A percentile compares a stretch with the other conserved stretches of the same genome.
Conservation (phyloP, 2,329 filamentous ascomycete genomes). For the Ciborinia camelliae region DNA sequence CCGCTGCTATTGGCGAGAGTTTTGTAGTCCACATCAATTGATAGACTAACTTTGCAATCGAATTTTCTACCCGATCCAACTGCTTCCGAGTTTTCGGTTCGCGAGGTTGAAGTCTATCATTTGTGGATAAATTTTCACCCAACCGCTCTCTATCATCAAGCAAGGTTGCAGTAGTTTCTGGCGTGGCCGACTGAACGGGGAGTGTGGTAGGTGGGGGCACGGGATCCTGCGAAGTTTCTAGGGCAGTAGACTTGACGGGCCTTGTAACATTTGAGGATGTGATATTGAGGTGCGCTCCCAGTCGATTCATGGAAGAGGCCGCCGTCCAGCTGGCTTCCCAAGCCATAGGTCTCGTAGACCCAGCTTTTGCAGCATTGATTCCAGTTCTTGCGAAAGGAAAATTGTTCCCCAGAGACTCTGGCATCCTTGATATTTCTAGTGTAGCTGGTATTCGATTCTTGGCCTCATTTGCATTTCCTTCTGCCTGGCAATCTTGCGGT, state of each 20-base stretch:
- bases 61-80: slow-evolving; percentile 27
- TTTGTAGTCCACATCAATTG: slow-evolving; percentile 25
- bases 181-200: neutral
- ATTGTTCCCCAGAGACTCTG: neutral
- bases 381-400: neutral
- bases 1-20: slow-evolving; percentile 4
- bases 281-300: neutral
- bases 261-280: neutral
- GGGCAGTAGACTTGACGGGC: neutral
- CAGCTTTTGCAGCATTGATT: slow-evolving; percentile 1
- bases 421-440: neutral
- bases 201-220: neutral
- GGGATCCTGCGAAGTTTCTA: neutral
- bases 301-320: neutral
- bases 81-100: slow-evolving; percentile 29
- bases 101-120: slow-evolving; percentile 16
- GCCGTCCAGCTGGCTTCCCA: slow-evolving; percentile 9
- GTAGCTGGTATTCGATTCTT: neutral
- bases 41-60: slow-evolving; percentile 29
- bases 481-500: neutral
- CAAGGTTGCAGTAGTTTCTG: neutral
- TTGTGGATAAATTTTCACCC: neutral
- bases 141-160: neutral
- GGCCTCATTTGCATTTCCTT: neutral
- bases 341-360: slow-evolving; percentile 1